Base-by-base conservation (phyloP, 345 rosid genomes). In the Pistacia integerrima region DNA sequence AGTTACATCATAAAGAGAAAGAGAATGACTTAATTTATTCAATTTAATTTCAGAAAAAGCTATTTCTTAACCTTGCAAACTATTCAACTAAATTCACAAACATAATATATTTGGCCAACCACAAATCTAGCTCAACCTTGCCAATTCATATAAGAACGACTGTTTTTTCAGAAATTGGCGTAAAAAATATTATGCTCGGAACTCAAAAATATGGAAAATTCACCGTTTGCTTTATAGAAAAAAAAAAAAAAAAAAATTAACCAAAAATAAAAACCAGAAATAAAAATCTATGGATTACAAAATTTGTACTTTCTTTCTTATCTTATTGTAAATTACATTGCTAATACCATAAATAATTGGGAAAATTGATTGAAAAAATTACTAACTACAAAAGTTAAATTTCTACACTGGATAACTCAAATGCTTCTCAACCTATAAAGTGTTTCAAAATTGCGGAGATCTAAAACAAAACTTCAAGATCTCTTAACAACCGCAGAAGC, bases 401-500 rank as follows among this genome's bases (percentile, higher is more conserved):
- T 82, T 83, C 82, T 78, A 75, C 74, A 76, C 62, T 7, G 36
- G 67, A 68, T 55, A 68, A 46, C 71, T 54, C 70, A 56, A 84
- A 73, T 65, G 69, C 77, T 51, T 64, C 70, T 17, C 51, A 64
- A 73, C 73, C 76, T 76, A 70, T 70, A 20, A 57, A 54, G 52
- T 12, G 49, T 67, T 65, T 54, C 87, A 86, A 88, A 88, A 88
- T 80, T 86, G 79, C n/a, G 20, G 72, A 48, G 66, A 78, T 66
- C 61, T 51, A 4, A 48, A 38, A 44, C 52, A 58, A 56, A 77
- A 33, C 56, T 69, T 93, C 87, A 97, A n/a, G 90, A 87, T 88
- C 99, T 88, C 82, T 88, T 93, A 11, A 91, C 97, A 65, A 91
- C 92, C 17, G 90, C 92, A 67, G 99, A 91, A 4, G 97, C 98